A percentile compares a stretch with the other conserved stretches of the same genome.
Evolutionary conservation across 1,284 basidiomycete genomes (phyloP).

Genomic region (Melampsora americana): DNA sequence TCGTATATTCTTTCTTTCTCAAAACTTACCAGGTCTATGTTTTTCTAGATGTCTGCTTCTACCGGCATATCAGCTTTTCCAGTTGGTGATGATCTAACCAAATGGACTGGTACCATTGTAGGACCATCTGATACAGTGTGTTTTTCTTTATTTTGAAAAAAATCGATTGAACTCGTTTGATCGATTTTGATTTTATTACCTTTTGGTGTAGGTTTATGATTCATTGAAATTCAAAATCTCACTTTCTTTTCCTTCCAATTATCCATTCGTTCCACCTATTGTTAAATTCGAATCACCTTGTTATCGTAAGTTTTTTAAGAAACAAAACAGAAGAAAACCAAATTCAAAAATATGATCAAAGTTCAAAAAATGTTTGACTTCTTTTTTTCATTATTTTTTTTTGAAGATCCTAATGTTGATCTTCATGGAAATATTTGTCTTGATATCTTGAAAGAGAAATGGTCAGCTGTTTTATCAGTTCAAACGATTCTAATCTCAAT

Average conservation of each 20-base stretch:
- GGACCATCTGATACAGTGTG: not conserved
- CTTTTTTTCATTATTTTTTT: too few species aligned
- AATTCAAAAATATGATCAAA: too few species aligned
- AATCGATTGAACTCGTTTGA: not conserved
- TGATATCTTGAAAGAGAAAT: conserved; percentile 73
- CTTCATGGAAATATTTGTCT: conserved; percentile 70
- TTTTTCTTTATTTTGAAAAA: not conserved
- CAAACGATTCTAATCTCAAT: conserved; percentile 80
- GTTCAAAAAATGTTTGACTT: too few species aligned
- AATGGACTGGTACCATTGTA: not conserved
- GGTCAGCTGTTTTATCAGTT: conserved; percentile 83
- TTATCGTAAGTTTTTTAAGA: not conserved
- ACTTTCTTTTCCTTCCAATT: not conserved
- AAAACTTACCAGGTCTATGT: not conserved
- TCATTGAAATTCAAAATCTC: not conserved
- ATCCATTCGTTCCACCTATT: not conserved
- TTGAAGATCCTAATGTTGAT: conserved; percentile 68
- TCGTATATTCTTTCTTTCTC: not conserved
- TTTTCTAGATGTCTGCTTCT: not conserved
- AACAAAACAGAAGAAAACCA: too few species aligned
- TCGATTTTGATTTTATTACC: not conserved
- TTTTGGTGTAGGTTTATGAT: not conserved
- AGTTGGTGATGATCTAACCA: not conserved
- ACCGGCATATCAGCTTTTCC: not conserved
- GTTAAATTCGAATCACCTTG: not conserved